Evolutionary conservation across 176 grass and related monocot species (phyloP).

Genomic region (Ensete ventricosum): DNA sequence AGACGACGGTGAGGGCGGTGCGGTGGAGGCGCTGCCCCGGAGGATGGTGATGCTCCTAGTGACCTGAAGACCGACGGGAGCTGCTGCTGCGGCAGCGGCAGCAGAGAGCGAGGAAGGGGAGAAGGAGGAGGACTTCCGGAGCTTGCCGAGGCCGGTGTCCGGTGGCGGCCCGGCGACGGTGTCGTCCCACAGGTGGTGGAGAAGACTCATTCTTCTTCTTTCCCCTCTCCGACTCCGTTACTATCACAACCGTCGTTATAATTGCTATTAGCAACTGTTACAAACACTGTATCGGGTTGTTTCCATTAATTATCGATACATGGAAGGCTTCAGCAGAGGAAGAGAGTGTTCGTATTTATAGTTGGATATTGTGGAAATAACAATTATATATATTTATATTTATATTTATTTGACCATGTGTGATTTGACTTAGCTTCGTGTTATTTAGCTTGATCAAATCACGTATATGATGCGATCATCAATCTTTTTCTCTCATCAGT

Average conservation of each 20-base stretch:
- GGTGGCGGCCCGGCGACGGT: slow-evolving; percentile 75
- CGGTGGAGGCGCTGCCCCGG: slow-evolving; percentile 15
- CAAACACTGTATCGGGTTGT: not conserved
- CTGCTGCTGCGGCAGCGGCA: not conserved
- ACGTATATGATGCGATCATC: too few relatives aligned
- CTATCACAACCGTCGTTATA: not conserved
- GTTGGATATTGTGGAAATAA: not conserved
- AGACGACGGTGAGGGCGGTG: slow-evolving; percentile 34
- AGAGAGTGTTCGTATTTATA: not conserved
- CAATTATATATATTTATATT: too few relatives aligned
- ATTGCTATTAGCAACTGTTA: not conserved
- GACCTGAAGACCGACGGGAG: slow-evolving; percentile 24
- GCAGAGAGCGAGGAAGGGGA: slow-evolving; percentile 40
- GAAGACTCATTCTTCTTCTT: slow-evolving; percentile 43
- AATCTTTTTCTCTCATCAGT: too few relatives aligned
- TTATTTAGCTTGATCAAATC: too few relatives aligned
- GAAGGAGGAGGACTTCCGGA: slow-evolving; percentile 71
- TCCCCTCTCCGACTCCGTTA: not conserved
- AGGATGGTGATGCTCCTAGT: slow-evolving; percentile 68
- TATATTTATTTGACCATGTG: too few relatives aligned
- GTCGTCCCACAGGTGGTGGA: slow-evolving; percentile 96
- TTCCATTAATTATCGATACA: not conserved
- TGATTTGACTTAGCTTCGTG: too few relatives aligned
- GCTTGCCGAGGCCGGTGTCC: slow-evolving; percentile 78
- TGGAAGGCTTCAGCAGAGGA: not conserved